Base-by-base conservation (phyloP, 2,329 filamentous ascomycete species). In the Curvularia eragrostidis region DNA sequence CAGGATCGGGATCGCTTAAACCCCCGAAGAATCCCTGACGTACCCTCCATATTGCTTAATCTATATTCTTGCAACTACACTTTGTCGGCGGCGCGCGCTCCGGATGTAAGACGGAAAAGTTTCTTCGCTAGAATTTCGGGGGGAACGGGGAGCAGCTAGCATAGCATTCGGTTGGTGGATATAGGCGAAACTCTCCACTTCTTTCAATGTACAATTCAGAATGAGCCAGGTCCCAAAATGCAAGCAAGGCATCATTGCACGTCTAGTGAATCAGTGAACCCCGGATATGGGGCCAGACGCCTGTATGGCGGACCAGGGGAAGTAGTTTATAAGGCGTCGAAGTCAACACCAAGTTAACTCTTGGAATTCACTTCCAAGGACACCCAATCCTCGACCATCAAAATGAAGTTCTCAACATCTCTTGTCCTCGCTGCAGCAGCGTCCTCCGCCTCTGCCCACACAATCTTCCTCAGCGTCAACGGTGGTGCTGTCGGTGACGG, bases 401-500 rank as follows among this genome's bases (percentile, higher is more conserved):
- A 19, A 0, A 75, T 75, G 73, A 74, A 70, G 63, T 46, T 75
- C 32, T 67, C 65, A 9, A 58, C 67, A 12, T 58, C 67, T 19
- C 56, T 75, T 38, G 50, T 62, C 15, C 48, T 73, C 13, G 71
- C 71, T 28, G 62, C 67, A 2, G 66, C 66, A 26, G 71, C 71
- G 3, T 73, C 74, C 10, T 71, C 75, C 15, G 79, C 75, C 38
- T 78, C 77, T 10, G 81, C 80, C 4, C 81, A 84, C 68, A 82
- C 82, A 48, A 84, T 84, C 72, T 83, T 84, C 65, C 68, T 83
- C 52, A 78, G 80, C 44, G 75, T 80, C 9, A 82, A 79, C 54
- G 80, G 79, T 52, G 78, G 77, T 19, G 80, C 77, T 18, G 77
- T 83, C 49, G 82, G 80, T 34, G 74, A 83, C 10, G 83, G 78